Percentiles rank a stretch among this genome's conserved stretches.
These are phyloP conservation scores for Dipodascopsis tothii DNA, from an alignment of 805 yeast genomes.

Conservation along the genomic window DNA sequence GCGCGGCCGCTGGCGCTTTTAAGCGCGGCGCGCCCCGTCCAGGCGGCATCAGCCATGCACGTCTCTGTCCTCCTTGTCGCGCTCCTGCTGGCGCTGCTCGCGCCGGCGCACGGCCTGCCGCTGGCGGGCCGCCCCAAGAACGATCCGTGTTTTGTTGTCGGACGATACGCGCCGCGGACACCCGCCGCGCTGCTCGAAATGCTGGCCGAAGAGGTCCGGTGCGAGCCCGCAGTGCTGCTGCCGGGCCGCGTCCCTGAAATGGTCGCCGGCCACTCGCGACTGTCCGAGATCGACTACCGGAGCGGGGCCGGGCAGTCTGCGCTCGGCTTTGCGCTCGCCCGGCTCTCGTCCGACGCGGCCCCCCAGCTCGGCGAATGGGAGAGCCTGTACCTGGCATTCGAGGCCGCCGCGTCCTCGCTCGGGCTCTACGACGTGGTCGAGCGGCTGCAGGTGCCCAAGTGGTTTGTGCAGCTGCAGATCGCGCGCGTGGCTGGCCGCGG, in stretches of 20 bases:
- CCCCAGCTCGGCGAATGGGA: not conserved
- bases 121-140: too few relatives aligned
- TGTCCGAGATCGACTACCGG: not conserved
- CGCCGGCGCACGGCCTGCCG: too few relatives aligned
- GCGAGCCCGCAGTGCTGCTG: not conserved
- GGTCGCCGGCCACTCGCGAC: not conserved
- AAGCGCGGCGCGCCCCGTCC: too few relatives aligned
- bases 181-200: not conserved
- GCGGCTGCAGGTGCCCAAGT: not conserved
- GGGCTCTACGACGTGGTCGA: not conserved
- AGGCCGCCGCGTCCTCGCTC: not conserved
- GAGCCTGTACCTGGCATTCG: not conserved
- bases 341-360: not conserved
- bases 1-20: too few relatives aligned
- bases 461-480: not conserved
- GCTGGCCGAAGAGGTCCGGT: not conserved
- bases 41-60: too few relatives aligned
- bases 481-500: not conserved
- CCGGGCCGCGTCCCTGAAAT: not conserved
- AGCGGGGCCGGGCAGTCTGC: not conserved
- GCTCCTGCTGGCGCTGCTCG: too few relatives aligned
- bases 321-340: not conserved
- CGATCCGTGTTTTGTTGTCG: too few relatives aligned
- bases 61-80: too few relatives aligned
- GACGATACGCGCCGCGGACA: not conserved